Percentiles rank a stretch among this genome's conserved stretches.
Conservation (phyloP, 176 grass and related monocot species). For the Avena eriantha region DNA sequence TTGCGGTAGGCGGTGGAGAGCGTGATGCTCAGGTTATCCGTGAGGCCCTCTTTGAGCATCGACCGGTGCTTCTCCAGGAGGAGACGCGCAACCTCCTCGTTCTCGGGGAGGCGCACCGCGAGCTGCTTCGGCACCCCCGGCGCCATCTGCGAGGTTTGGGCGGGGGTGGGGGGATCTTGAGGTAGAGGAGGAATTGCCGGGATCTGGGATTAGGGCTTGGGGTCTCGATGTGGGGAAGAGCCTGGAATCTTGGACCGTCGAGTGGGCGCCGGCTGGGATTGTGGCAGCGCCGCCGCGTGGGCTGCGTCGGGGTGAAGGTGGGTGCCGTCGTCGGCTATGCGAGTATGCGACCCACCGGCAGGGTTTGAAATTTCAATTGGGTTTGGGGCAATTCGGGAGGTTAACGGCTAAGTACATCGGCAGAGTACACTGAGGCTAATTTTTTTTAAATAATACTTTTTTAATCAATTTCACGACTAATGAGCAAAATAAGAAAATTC, state of each 20-base stretch:
- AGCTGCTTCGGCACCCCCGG: slow-evolving; percentile 40
- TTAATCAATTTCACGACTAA: too few species aligned
- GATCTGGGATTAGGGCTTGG: slow-evolving; percentile 2
- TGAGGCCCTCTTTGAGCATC: slow-evolving; percentile 56
- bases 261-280: not conserved
- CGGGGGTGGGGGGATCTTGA: not conserved
- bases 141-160: slow-evolving; percentile 23
- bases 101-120: slow-evolving; percentile 61
- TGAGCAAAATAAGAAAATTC: too few species aligned
- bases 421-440: not conserved
- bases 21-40: slow-evolving; percentile 66
- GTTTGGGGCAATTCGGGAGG: slow-evolving; percentile 1
- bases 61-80: slow-evolving; percentile 74
- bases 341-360: not conserved
- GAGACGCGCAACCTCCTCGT: slow-evolving; percentile 65
- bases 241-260: slow-evolving; percentile 10
- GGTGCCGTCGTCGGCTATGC: not conserved
- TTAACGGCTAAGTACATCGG: slow-evolving; percentile 12
- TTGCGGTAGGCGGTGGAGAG: slow-evolving; percentile 67
- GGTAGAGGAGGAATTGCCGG: not conserved
- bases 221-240: not conserved
- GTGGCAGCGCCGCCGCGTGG: not conserved
- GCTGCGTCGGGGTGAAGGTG: not conserved
- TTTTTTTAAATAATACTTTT: too few species aligned
- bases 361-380: not conserved